Base-by-base conservation (phyloP, 192 early-diverging fungal species). In the Coemansia sp. region DNA sequence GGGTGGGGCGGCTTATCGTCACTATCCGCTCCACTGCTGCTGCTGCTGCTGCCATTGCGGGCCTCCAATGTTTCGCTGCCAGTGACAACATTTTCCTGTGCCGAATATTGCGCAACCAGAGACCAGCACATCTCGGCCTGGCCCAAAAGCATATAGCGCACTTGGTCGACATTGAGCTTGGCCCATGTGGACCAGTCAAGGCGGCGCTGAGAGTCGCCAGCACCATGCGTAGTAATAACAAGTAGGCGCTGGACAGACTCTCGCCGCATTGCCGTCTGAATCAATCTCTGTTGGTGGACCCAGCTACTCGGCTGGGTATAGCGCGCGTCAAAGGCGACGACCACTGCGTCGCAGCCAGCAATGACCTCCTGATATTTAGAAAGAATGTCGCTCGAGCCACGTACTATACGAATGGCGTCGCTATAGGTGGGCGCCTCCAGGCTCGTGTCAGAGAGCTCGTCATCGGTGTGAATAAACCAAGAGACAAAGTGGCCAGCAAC, bases 131-230 rank as follows among this genome's bases (percentile, higher is more conserved):
- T 42, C 16, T 59, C 20, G 16, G 42, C 8, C 10, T 20, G 6
- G 48, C 56, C 60, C 1, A 63, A 18, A 7, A 52, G 34, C 34
- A 59, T 45, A 11, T 79, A 72, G 10, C 66, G 39, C 7, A 69
- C 31, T 50, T 79, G 76, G 34, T 70, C 69, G 0, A 73, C 2
- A 26, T 79, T 79, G 18, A 73, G 28, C 1, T 42, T 33, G 18
- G 42, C 42, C 76, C 76, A 79, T 10, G 65, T 55, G 1, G 60
- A 45, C 76, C 76, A 79, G 45, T 73, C 76, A 31, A 79, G 38
- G 8, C 62, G 59, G 2, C 68, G 55, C 21, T 61, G 50, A 12
- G 76, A 79, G 25, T 59, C 50, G 13, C 68, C 76, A 21, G 70
- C 62, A 33, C 76, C 76, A 64, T 79, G 76, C 3, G 47, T 57